A percentile compares a stretch with the other conserved stretches of the same genome.
Evolutionary conservation across 1,139 yeast genomes (phyloP).

Genomic region (Pneumocystis jirovecii): DNA sequence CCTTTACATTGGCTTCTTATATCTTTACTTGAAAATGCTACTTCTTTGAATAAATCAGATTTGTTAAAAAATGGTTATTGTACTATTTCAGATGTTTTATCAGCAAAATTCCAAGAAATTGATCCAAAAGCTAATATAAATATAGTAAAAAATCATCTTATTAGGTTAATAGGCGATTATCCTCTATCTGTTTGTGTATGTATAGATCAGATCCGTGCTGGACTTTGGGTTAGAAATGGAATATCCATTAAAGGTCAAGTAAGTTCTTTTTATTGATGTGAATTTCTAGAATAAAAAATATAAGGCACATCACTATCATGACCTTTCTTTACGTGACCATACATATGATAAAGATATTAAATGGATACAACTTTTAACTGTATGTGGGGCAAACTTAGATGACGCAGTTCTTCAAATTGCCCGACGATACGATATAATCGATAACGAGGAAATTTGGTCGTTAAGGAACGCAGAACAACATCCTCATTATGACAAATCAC

Average conservation of each 20-base stretch:
- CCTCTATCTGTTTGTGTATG: slow-evolving; percentile 64
- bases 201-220: slow-evolving; percentile 58
- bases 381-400: slow-evolving; percentile 43
- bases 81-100: background rate
- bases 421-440: slow-evolving; percentile 1
- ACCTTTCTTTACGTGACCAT: slow-evolving; percentile 67
- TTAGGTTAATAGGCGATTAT: slow-evolving; percentile 22
- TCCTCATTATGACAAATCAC: background rate
- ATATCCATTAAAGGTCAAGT: slow-evolving; percentile 57
- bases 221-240: slow-evolving; percentile 86
- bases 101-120: background rate
- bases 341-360: slow-evolving; percentile 27
- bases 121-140: background rate
- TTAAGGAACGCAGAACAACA: background rate
- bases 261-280: background rate
- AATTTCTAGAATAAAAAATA: background rate
- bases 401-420: slow-evolving; percentile 29
- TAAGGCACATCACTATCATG: slow-evolving; percentile 53
- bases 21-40: slow-evolving; percentile 47
- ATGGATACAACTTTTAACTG: slow-evolving; percentile 52
- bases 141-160: background rate
- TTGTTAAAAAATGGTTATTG: background rate
- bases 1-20: slow-evolving; percentile 65
- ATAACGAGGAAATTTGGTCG: background rate
- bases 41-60: slow-evolving; percentile 1